Evolutionary conservation across 2,329 filamentous ascomycete species (phyloP), one percentile per base, ranked within the genome.

Genomic region (Colletotrichum destructivum): DNA sequence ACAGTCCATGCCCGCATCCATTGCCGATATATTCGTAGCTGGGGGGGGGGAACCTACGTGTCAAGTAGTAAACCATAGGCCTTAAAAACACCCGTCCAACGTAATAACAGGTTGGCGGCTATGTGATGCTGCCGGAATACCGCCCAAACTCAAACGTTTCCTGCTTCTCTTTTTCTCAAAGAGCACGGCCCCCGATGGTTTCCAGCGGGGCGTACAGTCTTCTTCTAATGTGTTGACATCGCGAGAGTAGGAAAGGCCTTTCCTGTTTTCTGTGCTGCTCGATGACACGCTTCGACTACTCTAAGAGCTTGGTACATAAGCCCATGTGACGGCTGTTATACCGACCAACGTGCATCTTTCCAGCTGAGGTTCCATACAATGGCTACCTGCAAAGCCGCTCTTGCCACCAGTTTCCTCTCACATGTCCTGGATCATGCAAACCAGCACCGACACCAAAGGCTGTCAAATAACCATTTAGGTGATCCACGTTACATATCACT

Each of bases 401-500:
- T 16, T 52, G 23, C 21, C 54, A 60, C 46, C 52, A 26, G 23
- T 46, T 15, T 23, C 16, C 31, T 31, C 52, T 42, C 44, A 15
- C 55, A n/a, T 35, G 12, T 35, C 11, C 40, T 16, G 42, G 21
- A 35, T 23, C 7, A 51, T 23, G 23, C 40, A 38, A 38, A 42
- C 40, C 46, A 18, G 55, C n/a, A 21, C 21, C n/a, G 13, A 42
- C 12, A 16, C 35, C 23, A 42, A 15, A 42, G 31, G n/a, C 18
- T 21, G 38, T 38, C 5, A 13, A 35, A 60, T 57, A 57, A n/a
- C 44, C 35, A 57, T 67, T 6, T n/a, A 15, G n/a, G 16, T 40
- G 40, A 62, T 59, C 42, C 38, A 23, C 59, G 52, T 63, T 60
- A 69, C 23, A 69, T 64, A 64, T 69, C 65, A 67, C 57, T 15